A percentile compares a stretch with the other conserved stretches of the same genome.
These are phyloP conservation scores for Diplotaxis tenuifolia DNA, from an alignment of 345 rosid species.

Conservation along the genomic window DNA sequence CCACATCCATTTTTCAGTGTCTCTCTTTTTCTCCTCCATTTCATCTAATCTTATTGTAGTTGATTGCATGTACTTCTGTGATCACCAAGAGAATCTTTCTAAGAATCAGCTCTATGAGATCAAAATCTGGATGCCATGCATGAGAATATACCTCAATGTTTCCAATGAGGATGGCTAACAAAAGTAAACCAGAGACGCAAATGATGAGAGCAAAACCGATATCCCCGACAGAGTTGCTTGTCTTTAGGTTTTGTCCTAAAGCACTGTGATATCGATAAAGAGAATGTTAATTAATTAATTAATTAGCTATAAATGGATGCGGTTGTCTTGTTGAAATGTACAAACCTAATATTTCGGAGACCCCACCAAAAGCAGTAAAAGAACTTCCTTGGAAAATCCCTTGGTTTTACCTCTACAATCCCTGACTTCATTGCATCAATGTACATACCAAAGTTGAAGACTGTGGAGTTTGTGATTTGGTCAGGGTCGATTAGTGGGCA, in stretches of 20 bases:
- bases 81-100: neutral
- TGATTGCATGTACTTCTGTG: conserved; percentile 27
- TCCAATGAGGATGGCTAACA: conserved; percentile 51
- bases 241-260: conserved; percentile 44
- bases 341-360: conserved; percentile 22
- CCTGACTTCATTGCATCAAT: conserved; percentile 27
- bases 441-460: conserved; percentile 34
- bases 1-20: conserved; percentile 33
- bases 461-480: conserved; percentile 11
- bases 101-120: neutral
- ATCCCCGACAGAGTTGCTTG: conserved; percentile 42
- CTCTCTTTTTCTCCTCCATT: conserved; percentile 24
- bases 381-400: conserved; percentile 17
- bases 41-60: conserved; percentile 24
- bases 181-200: conserved; percentile 42
- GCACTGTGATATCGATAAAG: conserved; percentile 36
- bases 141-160: conserved; percentile 36
- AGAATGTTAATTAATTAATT: no score
- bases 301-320: neutral
- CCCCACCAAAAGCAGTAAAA: no score
- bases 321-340: neutral
- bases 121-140: conserved; percentile 18
- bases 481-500: conserved; percentile 27
- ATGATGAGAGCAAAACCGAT: conserved; percentile 41
- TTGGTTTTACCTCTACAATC: neutral